Conservation (phyloP, 306 rosid species). For the Betula pendula region DNA sequence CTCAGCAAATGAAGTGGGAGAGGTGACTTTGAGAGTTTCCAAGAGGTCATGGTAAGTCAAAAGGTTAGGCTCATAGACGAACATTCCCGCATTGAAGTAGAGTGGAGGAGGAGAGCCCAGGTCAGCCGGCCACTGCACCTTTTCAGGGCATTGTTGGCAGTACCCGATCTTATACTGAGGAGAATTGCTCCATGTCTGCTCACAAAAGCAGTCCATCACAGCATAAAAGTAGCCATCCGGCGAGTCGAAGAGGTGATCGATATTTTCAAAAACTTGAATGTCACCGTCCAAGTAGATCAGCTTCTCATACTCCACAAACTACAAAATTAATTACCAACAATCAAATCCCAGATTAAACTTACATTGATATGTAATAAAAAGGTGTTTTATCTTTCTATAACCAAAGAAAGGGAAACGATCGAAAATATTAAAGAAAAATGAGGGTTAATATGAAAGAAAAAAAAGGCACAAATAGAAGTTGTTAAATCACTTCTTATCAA, state of each 20-base stretch:
- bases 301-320: conserved; percentile 63
- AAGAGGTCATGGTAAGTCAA: conserved; percentile 46
- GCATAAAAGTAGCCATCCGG: conserved; percentile 55
- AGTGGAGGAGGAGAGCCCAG: conserved; percentile 51
- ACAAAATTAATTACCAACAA: not conserved
- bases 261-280: conserved; percentile 58
- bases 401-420: no score
- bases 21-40: conserved; percentile 40
- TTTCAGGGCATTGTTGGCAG: conserved; percentile 63
- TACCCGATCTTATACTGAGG: conserved; percentile 55
- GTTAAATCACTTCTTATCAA: no score
- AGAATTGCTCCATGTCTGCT: conserved; percentile 56
- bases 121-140: conserved; percentile 52
- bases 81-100: conserved; percentile 74
- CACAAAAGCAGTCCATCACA: conserved; percentile 71
- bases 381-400: no score
- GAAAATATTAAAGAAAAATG: no score
- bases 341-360: not conserved
- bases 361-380: no score
- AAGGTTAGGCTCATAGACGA: conserved; percentile 53
- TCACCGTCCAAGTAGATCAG: conserved; percentile 71
- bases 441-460: no score
- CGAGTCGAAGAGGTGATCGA: conserved; percentile 53
- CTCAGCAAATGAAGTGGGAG: conserved; percentile 60
- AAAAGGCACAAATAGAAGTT: no score